Percentiles rank a stretch among this genome's conserved stretches.
phyloP scores from a whole-genome alignment of 495 filamentous ascomycete species.

The Clavariopsis aquatica region DNA sequence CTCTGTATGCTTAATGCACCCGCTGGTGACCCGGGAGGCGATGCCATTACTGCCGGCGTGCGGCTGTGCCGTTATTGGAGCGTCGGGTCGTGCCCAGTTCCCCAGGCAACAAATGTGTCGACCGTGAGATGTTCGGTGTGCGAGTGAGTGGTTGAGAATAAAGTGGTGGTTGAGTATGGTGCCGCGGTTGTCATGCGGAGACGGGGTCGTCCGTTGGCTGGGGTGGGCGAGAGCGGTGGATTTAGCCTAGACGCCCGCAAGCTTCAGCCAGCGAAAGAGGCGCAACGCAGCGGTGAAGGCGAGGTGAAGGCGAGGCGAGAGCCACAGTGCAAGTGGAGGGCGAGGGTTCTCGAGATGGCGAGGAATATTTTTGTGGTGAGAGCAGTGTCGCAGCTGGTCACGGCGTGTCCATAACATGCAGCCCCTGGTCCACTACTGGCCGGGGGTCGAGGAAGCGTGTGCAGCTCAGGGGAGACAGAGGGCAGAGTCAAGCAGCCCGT shows the following conservation, averaged over 20 bases:
- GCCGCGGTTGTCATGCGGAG: slow-evolving; percentile 27
- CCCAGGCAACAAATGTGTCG: neutral
- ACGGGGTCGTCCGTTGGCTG: neutral
- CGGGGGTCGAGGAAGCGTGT: too few species aligned
- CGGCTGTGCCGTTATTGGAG: slow-evolving; percentile 15
- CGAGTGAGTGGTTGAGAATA: slow-evolving; percentile 13
- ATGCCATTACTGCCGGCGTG: slow-evolving; percentile 51
- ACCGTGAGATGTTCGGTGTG: neutral
- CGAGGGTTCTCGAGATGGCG: neutral
- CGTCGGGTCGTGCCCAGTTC: slow-evolving; percentile 26
- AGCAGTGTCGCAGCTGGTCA: neutral
- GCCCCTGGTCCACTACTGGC: neutral
- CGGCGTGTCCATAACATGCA: neutral
- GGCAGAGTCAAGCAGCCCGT: neutral
- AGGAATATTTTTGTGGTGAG: slow-evolving; percentile 2
- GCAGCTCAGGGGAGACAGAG: slow-evolving; percentile 5
- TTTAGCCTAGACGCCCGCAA: slow-evolving; percentile 18
- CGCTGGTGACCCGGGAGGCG: slow-evolving; percentile 62
- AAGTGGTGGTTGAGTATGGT: slow-evolving; percentile 1
- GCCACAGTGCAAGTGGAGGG: neutral
- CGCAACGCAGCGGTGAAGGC: neutral
- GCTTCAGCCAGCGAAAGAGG: slow-evolving; percentile 2
- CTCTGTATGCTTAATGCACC: slow-evolving; percentile 54
- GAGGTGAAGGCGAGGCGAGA: slow-evolving; percentile 5
- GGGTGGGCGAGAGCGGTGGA: slow-evolving; percentile 8